Percentiles rank a stretch among this genome's conserved stretches.
These are phyloP conservation scores for Alternaria burnsii DNA, from an alignment of 2,329 filamentous ascomycete genomes.

Conservation along the genomic window DNA sequence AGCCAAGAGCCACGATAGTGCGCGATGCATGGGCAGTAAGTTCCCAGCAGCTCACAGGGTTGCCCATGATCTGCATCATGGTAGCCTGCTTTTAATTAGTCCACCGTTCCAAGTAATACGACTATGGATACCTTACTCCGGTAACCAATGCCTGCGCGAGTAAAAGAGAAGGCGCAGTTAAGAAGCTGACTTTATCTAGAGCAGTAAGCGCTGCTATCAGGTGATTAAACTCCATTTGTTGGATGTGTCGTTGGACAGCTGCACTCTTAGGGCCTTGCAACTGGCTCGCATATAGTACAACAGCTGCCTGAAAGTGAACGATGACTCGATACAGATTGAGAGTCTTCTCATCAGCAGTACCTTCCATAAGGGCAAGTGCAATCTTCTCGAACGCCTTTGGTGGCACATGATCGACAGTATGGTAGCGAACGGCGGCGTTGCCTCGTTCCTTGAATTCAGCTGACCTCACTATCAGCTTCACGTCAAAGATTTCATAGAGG, in stretches of 20 bases:
- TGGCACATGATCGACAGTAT: constrained; percentile 42
- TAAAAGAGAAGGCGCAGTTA: constrained; percentile 38
- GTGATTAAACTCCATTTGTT: constrained; percentile 39
- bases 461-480: constrained; percentile 12
- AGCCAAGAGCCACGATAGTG: constrained; percentile 43
- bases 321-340: constrained; percentile 43
- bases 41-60: constrained; percentile 44
- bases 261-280: constrained; percentile 33
- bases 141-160: constrained; percentile 43
- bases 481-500: neutral
- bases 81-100: constrained; percentile 30
- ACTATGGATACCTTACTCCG: constrained; percentile 29
- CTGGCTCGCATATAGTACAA: constrained; percentile 36
- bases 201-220: constrained; percentile 42
- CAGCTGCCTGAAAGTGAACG: constrained; percentile 42
- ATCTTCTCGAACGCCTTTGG: constrained; percentile 42
- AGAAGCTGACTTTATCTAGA: constrained; percentile 39
- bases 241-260: constrained; percentile 36
- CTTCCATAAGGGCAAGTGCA: constrained; percentile 39
- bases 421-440: constrained; percentile 29
- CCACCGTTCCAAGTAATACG: neutral
- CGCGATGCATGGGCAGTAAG: constrained; percentile 44
- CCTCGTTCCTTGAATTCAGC: constrained; percentile 28
- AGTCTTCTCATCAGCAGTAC: constrained; percentile 39
- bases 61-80: constrained; percentile 46